These are phyloP conservation scores for Ceratobasidium sp. DNA, from an alignment of 1,284 basidiomycete species.

Conservation along the genomic window DNA sequence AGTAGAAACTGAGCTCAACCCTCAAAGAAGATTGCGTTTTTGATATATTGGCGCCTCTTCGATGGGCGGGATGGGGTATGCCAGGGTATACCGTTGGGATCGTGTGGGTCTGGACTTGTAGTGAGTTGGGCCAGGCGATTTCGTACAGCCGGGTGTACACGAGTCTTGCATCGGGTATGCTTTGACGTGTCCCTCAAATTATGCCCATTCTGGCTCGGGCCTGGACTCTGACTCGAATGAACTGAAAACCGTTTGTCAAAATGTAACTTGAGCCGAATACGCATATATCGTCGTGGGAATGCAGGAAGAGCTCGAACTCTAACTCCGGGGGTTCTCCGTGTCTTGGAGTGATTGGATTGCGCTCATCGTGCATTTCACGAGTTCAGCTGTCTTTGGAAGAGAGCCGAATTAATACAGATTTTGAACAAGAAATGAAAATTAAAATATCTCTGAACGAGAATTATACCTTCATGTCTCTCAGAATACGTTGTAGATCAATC, in stretches of 20 bases:
- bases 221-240: not conserved
- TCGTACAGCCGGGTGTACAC: not conserved
- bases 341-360: not conserved
- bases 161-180: too few species aligned
- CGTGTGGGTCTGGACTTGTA: not conserved
- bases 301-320: not conserved
- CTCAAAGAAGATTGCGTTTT: conserved; percentile 7
- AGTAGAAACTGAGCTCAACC: not conserved
- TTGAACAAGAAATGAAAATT: too few species aligned
- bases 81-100: not conserved
- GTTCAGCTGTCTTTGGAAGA: too few species aligned
- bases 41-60: not conserved
- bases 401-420: too few species aligned
- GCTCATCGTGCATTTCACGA: too few species aligned
- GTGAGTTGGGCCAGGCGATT: not conserved
- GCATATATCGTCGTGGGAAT: not conserved
- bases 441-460: too few species aligned
- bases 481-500: too few species aligned
- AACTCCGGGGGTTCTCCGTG: not conserved
- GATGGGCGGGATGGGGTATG: not conserved
- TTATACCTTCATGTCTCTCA: too few species aligned
- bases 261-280: not conserved
- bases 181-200: not conserved
- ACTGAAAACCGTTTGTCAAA: not conserved
- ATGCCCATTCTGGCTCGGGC: not conserved